phyloP scores from a whole-genome alignment of 1,284 basidiomycete species.

The Mixia osmundae region DNA sequence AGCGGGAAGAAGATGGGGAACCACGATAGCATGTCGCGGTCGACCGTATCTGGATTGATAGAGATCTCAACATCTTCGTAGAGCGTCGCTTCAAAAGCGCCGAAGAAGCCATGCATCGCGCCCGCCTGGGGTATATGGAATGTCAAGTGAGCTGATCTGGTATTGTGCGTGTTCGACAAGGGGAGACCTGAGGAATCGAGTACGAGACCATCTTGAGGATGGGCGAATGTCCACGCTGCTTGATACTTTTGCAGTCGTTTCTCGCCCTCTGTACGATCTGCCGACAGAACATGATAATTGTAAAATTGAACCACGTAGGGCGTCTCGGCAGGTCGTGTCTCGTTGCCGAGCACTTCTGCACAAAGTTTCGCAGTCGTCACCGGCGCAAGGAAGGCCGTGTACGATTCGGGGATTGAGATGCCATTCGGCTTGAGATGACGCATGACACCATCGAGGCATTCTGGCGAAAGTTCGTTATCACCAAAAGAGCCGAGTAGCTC shows the following conservation, averaged over 20 bases:
- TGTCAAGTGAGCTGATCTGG: conserved; percentile 30
- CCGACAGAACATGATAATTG: conserved; percentile 65
- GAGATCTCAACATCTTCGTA: conserved; percentile 74
- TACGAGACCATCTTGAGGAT: conserved; percentile 56
- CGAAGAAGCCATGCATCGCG: conserved; percentile 85
- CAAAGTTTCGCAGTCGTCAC: conserved; percentile 78
- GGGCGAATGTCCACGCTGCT: conserved; percentile 94
- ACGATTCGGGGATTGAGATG: conserved; percentile 87
- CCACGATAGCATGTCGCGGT: conserved; percentile 95
- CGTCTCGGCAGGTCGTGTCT: conserved; percentile 36
- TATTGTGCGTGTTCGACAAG: conserved; percentile 25
- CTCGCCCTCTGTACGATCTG: conserved; percentile 32
- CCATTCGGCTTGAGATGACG: conserved; percentile 27
- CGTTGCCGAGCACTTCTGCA: conserved; percentile 38
- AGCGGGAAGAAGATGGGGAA: conserved; percentile 89
- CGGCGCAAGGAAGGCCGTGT: conserved; percentile 82
- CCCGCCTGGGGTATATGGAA: conserved; percentile 91
- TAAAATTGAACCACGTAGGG: conserved; percentile 98
- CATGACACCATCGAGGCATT: conserved; percentile 25
- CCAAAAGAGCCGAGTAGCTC: conserved; percentile 93
- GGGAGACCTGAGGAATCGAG: conserved; percentile 34
- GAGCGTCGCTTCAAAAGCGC: conserved; percentile 88
- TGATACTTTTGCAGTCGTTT: conserved; percentile 42
- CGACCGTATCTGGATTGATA: conserved; percentile 74
- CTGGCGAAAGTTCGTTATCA: conserved; percentile 94